Conservation (phyloP, 345 rosid genomes). For the Combretum micranthum region DNA sequence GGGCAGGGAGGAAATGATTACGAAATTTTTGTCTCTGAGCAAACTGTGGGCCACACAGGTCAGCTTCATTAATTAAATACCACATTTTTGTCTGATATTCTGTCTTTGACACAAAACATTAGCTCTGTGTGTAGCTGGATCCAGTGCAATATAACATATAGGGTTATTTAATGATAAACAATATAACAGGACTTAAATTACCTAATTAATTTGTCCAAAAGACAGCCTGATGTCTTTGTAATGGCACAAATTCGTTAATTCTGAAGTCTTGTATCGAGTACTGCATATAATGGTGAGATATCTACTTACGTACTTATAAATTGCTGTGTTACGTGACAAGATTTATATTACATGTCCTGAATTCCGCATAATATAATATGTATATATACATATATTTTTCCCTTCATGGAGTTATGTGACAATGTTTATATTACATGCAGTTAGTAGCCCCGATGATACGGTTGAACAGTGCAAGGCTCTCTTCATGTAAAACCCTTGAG, state of each 20-base stretch:
- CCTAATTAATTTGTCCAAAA: too few relatives aligned
- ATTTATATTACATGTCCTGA: not conserved
- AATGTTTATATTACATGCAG: conserved; percentile 32
- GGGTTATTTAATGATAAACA: too few relatives aligned
- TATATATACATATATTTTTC: too few relatives aligned
- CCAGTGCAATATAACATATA: too few relatives aligned
- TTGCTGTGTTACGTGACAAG: too few relatives aligned
- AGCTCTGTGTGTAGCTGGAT: too few relatives aligned
- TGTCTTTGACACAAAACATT: too few relatives aligned
- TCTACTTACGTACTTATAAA: too few relatives aligned
- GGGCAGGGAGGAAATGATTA: conserved; percentile 91
- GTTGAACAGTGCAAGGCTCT: conserved; percentile 39
- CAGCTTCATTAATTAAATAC: conserved; percentile 4
- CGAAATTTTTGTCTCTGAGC: conserved; percentile 82
- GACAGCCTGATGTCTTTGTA: not conserved
- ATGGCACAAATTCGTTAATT: not conserved
- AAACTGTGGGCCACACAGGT: conserved; percentile 90
- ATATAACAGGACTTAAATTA: too few relatives aligned
- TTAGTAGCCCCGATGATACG: conserved; percentile 74
- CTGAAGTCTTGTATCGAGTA: too few relatives aligned
- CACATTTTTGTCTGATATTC: not conserved
- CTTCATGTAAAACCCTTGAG: conserved; percentile 25
- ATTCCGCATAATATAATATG: not conserved
- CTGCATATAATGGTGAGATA: too few relatives aligned
- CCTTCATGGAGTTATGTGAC: not conserved